These are phyloP conservation scores for Neonectria ditissima DNA, from an alignment of 2,329 filamentous ascomycete genomes.

Conservation along the genomic window DNA sequence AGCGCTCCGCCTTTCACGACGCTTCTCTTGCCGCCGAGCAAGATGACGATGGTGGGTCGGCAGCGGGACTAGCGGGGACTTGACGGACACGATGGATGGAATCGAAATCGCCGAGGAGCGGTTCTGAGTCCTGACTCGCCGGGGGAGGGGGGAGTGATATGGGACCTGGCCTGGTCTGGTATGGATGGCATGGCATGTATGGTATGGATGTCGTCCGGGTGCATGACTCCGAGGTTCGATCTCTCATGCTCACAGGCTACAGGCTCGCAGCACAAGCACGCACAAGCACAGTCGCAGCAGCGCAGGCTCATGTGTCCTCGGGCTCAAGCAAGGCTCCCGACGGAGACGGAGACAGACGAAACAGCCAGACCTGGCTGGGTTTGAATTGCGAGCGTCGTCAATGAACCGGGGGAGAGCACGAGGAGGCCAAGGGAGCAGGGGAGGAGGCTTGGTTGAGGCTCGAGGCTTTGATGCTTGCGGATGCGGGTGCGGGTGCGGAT, in stretches of 20 bases:
- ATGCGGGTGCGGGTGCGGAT: constrained; percentile 1
- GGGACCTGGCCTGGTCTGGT: not conserved
- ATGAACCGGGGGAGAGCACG: not conserved
- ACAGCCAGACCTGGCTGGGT: not conserved
- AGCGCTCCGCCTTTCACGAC: constrained; percentile 51
- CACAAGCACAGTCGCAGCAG: not conserved
- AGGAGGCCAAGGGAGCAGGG: not conserved
- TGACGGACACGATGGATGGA: constrained; percentile 14
- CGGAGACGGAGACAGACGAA: not conserved
- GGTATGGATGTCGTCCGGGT: not conserved
- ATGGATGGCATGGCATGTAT: too few species aligned
- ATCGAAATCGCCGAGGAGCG: constrained; percentile 16
- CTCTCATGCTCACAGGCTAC: not conserved
- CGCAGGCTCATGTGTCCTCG: constrained; percentile 17
- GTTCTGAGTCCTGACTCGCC: constrained; percentile 12
- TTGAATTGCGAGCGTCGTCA: constrained; percentile 1
- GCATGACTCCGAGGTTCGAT: not conserved
- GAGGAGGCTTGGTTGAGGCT: not conserved
- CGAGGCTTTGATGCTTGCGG: not conserved
- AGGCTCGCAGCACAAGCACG: not conserved
- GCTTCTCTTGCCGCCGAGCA: constrained; percentile 52
- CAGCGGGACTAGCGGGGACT: constrained; percentile 34
- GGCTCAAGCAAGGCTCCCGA: constrained; percentile 8
- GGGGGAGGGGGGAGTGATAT: constrained; percentile 6
- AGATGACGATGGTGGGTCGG: constrained; percentile 36